phyloP scores from a whole-genome alignment of 1,284 basidiomycete species.

The Irpex lacteus region DNA sequence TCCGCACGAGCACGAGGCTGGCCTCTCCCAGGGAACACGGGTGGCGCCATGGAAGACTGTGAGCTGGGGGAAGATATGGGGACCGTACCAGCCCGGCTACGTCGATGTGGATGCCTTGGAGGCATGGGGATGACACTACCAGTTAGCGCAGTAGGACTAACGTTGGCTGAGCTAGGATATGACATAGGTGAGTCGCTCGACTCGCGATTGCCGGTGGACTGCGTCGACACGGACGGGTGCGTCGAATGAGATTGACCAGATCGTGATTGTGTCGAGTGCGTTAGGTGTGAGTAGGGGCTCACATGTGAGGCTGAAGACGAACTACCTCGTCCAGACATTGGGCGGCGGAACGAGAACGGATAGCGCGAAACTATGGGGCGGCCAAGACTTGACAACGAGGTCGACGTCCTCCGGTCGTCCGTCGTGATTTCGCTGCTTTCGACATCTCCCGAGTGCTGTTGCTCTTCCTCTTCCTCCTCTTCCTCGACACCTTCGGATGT shows the following conservation, averaged over 20 bases:
- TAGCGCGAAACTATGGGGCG: conserved; percentile 69
- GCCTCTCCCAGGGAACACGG: conserved; percentile 38
- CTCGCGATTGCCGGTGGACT: conserved; percentile 57
- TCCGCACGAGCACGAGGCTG: conserved; percentile 41
- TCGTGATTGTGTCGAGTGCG: conserved; percentile 33
- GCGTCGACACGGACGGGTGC: conserved; percentile 45
- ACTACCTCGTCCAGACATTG: conserved; percentile 41
- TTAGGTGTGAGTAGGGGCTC: conserved; percentile 32
- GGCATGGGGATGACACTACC: conserved; percentile 65
- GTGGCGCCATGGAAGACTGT: conserved; percentile 44
- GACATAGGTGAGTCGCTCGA: conserved; percentile 49
- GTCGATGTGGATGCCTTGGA: conserved; percentile 55
- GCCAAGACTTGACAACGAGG: conserved; percentile 76
- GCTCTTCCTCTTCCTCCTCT: conserved; percentile 29
- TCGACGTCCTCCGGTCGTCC: conserved; percentile 56
- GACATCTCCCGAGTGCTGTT: conserved; percentile 39
- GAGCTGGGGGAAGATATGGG: conserved; percentile 36
- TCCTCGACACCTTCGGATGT: conserved; percentile 32
- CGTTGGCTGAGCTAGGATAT: conserved; percentile 23
- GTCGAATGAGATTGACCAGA: conserved; percentile 29
- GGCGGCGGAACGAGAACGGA: conserved; percentile 65
- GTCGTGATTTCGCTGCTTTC: conserved; percentile 48
- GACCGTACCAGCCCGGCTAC: conserved; percentile 39
- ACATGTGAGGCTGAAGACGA: conserved; percentile 36
- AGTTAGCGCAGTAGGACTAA: conserved; percentile 33